phyloP scores from a whole-genome alignment of 805 yeast species.

The Sporopachydermia quercuum region DNA sequence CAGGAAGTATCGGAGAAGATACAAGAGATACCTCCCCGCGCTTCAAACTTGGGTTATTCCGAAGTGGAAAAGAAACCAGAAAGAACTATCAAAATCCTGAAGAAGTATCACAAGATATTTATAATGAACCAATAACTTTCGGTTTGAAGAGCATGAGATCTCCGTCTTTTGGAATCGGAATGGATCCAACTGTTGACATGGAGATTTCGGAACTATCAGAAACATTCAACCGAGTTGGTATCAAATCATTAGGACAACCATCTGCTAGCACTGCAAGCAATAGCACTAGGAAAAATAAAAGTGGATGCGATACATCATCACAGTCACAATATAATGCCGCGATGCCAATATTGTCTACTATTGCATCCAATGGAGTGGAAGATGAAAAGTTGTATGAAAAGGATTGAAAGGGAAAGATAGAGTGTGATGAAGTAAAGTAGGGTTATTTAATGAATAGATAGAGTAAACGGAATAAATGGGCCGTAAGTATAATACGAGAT shows the following conservation, averaged over 20 bases:
- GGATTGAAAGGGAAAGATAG: not conserved
- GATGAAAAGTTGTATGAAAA: not conserved
- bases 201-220: too few relatives aligned
- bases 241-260: not conserved
- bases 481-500: too few relatives aligned
- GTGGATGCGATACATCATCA: too few relatives aligned
- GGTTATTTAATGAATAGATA: not conserved
- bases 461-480: not conserved
- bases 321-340: too few relatives aligned
- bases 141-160: not conserved
- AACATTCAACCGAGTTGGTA: not conserved
- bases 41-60: not conserved
- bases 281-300: not conserved
- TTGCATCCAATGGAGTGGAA: not conserved
- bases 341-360: not conserved
- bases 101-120: not conserved
- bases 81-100: not conserved
- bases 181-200: too few relatives aligned
- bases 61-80: not conserved
- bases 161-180: not conserved
- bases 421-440: not conserved
- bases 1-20: not conserved
- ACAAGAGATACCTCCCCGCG: not conserved
- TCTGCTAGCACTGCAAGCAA: not conserved
- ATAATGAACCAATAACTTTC: not conserved